Base-by-base conservation (phyloP, 768 basidiomycete genomes). In the Arthromyces matolae region DNA sequence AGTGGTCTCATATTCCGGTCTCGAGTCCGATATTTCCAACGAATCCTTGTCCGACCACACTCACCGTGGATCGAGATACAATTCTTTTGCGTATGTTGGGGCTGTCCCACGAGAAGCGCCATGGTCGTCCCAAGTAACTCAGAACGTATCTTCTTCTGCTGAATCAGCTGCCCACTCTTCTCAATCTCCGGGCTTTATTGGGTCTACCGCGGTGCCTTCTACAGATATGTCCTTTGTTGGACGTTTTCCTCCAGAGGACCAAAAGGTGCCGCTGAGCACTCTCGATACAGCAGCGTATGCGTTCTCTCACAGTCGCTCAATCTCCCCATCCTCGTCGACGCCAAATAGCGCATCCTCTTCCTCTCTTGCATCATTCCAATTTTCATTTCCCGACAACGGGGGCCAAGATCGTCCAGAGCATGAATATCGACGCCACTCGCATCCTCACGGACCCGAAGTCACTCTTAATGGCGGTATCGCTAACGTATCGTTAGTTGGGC, bases 391-490 rank as follows among this genome's bases (percentile, higher is more conserved):
- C 31, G 83, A 85, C 44, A 69, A 75, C 40, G 63, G 74, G 42
- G 58, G 70, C 32, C 79, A 80, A 50, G 82, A 86, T 45, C 76
- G 80, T 38, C 37, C 78, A 47, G 84, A 85, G 40, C 84, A 80
- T 63, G 81, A 81, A 65, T 86, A 79, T 59, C 80, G 83, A 57
- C 78, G 82, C 50, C 75, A 77, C 53, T 71, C 78, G 22, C 70
- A 67, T 59, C 62, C 72, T 37, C 78, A 77, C 51, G 67, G 69
- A 49, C 68, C 83, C 34, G 82, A 87, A 50, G 76, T 87, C 39
- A 81, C 83, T 8, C 75, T 89, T 28, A 85, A 87, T 48, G 83
- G 83, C 38, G 85, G 84, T 48, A 84, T 82, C 5, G 81, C 87
- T 28, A 83, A 89, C 62, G 77, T 89, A 37, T 81, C 86, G 16